Evolutionary conservation across 805 yeast species (phyloP), one percentile per base, ranked within the genome.

Genomic region (Brettanomyces sp.): DNA sequence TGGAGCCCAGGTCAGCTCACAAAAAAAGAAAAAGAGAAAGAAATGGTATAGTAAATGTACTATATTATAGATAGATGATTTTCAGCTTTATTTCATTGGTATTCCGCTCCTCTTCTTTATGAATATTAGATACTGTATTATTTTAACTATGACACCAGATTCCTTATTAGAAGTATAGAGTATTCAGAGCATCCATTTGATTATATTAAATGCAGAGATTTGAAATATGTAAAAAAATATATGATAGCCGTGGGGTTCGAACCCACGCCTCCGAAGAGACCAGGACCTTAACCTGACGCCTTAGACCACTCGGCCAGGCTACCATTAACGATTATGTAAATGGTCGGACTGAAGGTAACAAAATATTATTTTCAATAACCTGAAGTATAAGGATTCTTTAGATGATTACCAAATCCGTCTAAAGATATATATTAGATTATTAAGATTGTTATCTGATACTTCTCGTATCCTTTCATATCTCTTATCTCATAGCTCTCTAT

Each of bases 221-320:
- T 12, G 18, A 24, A 40, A 40, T 18, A 18, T 1, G 8, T 12
- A 13, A 25, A 50, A 53, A 52, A 67, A 59, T 64, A 62, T 59
- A 53, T 80, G 85, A 80, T 79, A 79, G 77, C 80, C 79, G 83
- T 76, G 85, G 81, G 85, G 78, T 80, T 80, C 85, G 85, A 80
- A 80, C 85, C 81, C 85, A 76, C 84, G 85, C 85, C 84, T 77
- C 85, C 83, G 83, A 68, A 79, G 85, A 79, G 84, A 80, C 77
- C 79, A 76, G 81, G 81, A 78, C 85, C 66, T 62, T 62, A 62
- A 62, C 66, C 66, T 62, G 65, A 62, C 66, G 66, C 66, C 66
- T 62, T 62, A 62, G 66, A 62, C 66, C 66, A 62, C 66, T 62
- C 66, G 66, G 66, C 66, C 66, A 62, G 63, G 56, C 82, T 79